phyloP scores from a whole-genome alignment of 306 rosid genomes.

The Quercus suber region DNA sequence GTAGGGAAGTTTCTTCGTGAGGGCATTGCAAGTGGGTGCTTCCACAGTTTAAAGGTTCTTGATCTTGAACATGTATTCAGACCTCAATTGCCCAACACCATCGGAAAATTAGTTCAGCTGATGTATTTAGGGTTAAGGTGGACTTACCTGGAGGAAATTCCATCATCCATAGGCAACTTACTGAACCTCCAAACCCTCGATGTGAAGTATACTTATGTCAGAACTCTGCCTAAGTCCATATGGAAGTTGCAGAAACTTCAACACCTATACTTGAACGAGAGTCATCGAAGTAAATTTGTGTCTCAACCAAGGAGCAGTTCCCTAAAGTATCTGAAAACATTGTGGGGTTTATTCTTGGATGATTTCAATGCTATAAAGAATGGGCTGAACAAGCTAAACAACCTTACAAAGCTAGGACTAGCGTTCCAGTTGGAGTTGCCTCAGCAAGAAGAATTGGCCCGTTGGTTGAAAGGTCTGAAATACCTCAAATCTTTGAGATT shows the following conservation, averaged over 20 bases:
- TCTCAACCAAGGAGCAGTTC: constrained; percentile 13
- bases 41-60: not conserved
- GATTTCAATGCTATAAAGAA: constrained; percentile 11
- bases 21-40: constrained; percentile 6
- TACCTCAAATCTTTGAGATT: constrained; percentile 20
- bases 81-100: constrained; percentile 29
- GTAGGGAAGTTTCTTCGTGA: constrained; percentile 15
- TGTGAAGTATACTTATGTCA: constrained; percentile 33
- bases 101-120: constrained; percentile 5
- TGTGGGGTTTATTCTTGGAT: constrained; percentile 39
- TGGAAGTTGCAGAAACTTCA: constrained; percentile 34
- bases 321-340: constrained; percentile 14
- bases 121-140: constrained; percentile 36
- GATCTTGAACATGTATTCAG: constrained; percentile 29
- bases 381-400: not conserved
- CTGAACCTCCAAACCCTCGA: constrained; percentile 33
- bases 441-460: not conserved
- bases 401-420: constrained; percentile 31
- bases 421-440: constrained; percentile 14
- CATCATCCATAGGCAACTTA: constrained; percentile 26
- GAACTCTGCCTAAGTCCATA: constrained; percentile 23
- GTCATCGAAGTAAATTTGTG: constrained; percentile 12
- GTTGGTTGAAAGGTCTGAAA: constrained; percentile 13
- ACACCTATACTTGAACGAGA: constrained; percentile 23
- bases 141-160: constrained; percentile 32